Base-by-base conservation (phyloP, 2,329 filamentous ascomycete species). In the Gnomoniopsis sp. region DNA sequence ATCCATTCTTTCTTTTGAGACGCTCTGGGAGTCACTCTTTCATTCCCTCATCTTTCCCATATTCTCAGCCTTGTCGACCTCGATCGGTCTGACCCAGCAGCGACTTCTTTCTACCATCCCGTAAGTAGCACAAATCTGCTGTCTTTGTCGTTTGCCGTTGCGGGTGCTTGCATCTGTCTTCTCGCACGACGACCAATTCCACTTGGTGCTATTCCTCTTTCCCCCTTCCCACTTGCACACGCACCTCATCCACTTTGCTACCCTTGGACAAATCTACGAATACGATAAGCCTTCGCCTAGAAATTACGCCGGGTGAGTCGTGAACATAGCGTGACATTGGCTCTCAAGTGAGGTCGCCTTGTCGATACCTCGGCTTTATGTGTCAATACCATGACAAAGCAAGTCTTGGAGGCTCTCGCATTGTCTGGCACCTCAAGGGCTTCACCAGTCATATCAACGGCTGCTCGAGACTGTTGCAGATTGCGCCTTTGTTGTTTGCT, bases 21-120 rank as follows among this genome's bases (percentile, higher is more conserved):
- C 49, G 46, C 47, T 56, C 53, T 56, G 53, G 17, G 53, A 56
- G 53, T 56, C 46, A 50, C n/a, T 36, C 53, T 21, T 56, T 56
- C 53, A 50, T 33, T 56, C 53, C 14, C 47, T 15, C 53, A 14
- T 23, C 33, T 17, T 41, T 44, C 43, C 33, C 47, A 6, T 21
- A 26, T 6, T 30, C 11, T 14, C 46, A 43, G 11, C 44, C 44
- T 41, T n/a, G 44, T 55, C 36, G 53, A 22, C 44, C 53, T 55
- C 33, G 46, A 49, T 34, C 30, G 33, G 44, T 49, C 44, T 38
- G 44, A 49, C 33, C 21, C 53, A 49, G 22, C 44, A 56, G 47
- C 22, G 21, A n/a, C 41, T 49, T 30, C n/a, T 50, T 30, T 1
- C 33, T 4, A 21, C 11, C 17, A 56, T 19, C 17, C 36, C 6